Percentiles rank a stretch among this genome's conserved stretches.
Conservation (phyloP, 2,329 filamentous ascomycete genomes). For the Colletotrichum tropicicola region DNA sequence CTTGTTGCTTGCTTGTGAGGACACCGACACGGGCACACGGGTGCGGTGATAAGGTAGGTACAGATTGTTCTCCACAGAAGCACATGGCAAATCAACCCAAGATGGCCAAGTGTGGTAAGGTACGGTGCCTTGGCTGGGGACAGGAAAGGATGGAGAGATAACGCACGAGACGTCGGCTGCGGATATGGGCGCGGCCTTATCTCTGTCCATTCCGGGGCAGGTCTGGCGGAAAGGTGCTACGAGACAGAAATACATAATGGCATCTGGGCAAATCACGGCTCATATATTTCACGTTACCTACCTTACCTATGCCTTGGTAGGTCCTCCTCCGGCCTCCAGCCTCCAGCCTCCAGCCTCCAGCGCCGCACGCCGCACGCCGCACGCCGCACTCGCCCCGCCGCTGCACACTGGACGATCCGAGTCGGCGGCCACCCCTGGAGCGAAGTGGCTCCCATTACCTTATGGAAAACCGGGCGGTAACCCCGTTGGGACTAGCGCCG, state of each 20-base stretch:
- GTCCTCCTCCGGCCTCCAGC: too few relatives aligned
- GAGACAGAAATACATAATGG: slow-evolving; percentile 52
- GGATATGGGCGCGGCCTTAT: slow-evolving; percentile 39
- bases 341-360: slow-evolving; percentile 1
- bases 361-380: too few relatives aligned
- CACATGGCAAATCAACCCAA: slow-evolving; percentile 13
- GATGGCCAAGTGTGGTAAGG: slow-evolving; percentile 7
- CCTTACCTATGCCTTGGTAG: too few relatives aligned
- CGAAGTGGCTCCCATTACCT: slow-evolving; percentile 52
- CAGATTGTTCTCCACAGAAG: slow-evolving; percentile 23
- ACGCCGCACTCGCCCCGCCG: slow-evolving; percentile 31
- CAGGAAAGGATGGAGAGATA: slow-evolving; percentile 30
- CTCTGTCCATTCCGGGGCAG: slow-evolving; percentile 33
- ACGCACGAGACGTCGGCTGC: slow-evolving; percentile 22
- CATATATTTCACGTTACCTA: slow-evolving; percentile 30
- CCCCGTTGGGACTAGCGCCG: slow-evolving; percentile 38
- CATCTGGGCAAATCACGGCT: slow-evolving; percentile 38
- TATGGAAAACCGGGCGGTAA: slow-evolving; percentile 50
- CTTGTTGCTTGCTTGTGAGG: background rate
- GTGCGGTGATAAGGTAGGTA: too few relatives aligned
- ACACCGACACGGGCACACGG: background rate
- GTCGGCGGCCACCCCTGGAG: slow-evolving; percentile 11
- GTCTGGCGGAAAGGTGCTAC: slow-evolving; percentile 31
- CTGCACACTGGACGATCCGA: slow-evolving; percentile 31
- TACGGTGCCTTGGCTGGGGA: too few relatives aligned